Evolutionary conservation across 1,284 basidiomycete species (phyloP).

Genomic region (Farysia itapuensis): DNA sequence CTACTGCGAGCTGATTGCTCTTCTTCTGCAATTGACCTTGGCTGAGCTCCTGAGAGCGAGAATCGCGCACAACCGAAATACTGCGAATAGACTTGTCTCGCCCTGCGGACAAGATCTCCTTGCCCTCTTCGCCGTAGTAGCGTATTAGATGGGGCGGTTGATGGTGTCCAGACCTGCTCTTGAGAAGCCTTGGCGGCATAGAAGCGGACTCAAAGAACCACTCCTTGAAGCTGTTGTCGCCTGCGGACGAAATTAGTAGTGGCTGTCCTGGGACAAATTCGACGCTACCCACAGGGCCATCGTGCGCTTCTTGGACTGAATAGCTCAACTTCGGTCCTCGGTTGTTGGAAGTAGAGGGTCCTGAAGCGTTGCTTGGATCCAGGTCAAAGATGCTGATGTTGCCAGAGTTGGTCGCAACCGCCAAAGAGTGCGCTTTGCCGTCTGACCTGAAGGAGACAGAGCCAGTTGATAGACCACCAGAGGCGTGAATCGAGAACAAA

Average conservation of each 20-base stretch:
- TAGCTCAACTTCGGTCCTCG: constrained; percentile 46
- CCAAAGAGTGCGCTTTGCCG: constrained; percentile 62
- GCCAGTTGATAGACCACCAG: constrained; percentile 62
- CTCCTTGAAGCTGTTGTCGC: constrained; percentile 66
- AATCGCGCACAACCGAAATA: constrained; percentile 76
- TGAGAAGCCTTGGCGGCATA: constrained; percentile 73
- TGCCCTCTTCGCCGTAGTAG: constrained; percentile 95
- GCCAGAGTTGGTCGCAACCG: constrained; percentile 50
- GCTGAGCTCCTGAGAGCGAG: constrained; percentile 75
- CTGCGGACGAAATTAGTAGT: constrained; percentile 43
- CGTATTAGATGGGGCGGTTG: constrained; percentile 86
- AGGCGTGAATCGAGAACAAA: constrained; percentile 77
- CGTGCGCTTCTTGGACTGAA: constrained; percentile 56
- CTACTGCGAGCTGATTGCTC: constrained; percentile 76
- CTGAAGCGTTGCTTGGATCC: constrained; percentile 23
- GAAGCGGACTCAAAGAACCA: constrained; percentile 86
- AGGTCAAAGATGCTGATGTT: constrained; percentile 56
- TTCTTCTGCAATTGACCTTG: constrained; percentile 81
- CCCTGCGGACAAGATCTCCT: constrained; percentile 71
- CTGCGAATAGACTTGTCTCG: constrained; percentile 81
- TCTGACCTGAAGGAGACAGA: constrained; percentile 85
- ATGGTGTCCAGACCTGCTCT: constrained; percentile 88
- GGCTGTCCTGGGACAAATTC: constrained; percentile 52
- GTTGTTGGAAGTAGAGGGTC: constrained; percentile 7
- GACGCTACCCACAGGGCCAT: constrained; percentile 44